Evolutionary conservation across 2,329 filamentous ascomycete species (phyloP), one percentile per base, ranked within the genome.

Genomic region (Cladophialophora psammophila): DNA sequence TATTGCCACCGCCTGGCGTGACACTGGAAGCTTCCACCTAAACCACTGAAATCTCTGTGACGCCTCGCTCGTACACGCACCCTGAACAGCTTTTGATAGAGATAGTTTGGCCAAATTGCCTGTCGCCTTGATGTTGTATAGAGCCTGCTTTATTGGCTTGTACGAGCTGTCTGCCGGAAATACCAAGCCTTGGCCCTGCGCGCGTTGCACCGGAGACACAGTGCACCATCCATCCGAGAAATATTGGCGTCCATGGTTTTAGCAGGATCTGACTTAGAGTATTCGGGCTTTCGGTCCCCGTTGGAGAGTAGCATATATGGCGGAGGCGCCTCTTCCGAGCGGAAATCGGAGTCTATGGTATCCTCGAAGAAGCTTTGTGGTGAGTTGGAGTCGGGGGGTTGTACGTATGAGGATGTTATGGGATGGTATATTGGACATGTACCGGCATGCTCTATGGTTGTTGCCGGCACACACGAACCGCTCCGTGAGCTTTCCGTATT

Each of bases 151-250:
- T 13, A 58, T 32, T 42, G 18, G 12, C 52, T 31, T 6, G 40
- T 34, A 18, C 42, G 32, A 20, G 48, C 54, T 38, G 59, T 55
- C 5, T 56, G 60, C 31, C 50, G 60, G 13, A 57, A 56, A 50
- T 64, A 67, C 65, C 65, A 67, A 32, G 60, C 48, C 36, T 58
- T 67, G 34, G 65, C 65, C 31, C 57, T 67, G 18, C 38, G 55
- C 6, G 63, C 20, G 9, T 61, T 67, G 53, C 60, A 61, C 15
- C 65, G 56, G 5, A 63, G 60, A 48, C 60, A 64, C 34, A 64
- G 48, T 5, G 42, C 52, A n/a, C 61, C 65, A 34, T 67, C 60
- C 31, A 64, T 53, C 10, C 55, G 53, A 13, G 36, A 40, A 4
- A 56, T 5, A 3, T 34, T 55, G 20, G 26, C 36, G 15, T 54